Evolutionary conservation across 495 filamentous ascomycete genomes (phyloP).

Genomic region (Thermochaetoides thermophila): DNA sequence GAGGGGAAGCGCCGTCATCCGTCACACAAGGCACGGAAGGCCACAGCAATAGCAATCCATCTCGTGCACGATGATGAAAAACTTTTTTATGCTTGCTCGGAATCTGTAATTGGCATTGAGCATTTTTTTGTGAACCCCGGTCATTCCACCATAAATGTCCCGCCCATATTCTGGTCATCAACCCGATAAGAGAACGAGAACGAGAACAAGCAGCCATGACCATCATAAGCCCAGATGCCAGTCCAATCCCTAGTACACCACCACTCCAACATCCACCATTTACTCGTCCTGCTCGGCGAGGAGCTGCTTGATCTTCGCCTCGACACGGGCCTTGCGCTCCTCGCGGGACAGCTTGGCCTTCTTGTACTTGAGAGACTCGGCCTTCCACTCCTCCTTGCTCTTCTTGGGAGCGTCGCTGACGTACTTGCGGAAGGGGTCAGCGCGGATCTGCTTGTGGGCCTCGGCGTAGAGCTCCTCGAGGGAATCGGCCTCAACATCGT

Average conservation of each 20-base stretch:
- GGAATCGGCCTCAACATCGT: slow-evolving; percentile 89
- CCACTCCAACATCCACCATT: slow-evolving; percentile 9
- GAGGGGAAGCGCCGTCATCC: too few relatives aligned
- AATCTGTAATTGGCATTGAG: slow-evolving; percentile 21
- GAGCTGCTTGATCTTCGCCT: slow-evolving; percentile 75
- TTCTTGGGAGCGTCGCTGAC: slow-evolving; percentile 69
- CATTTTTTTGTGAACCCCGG: slow-evolving; percentile 19
- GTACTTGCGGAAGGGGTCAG: slow-evolving; percentile 92
- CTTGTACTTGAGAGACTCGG: slow-evolving; percentile 81
- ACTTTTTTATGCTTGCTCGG: slow-evolving; percentile 1
- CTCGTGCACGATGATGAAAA: too few relatives aligned
- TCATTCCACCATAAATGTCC: slow-evolving; percentile 13
- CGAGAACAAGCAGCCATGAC: slow-evolving; percentile 18
- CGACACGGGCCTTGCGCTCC: slow-evolving; percentile 62
- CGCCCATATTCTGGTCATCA: slow-evolving; percentile 3
- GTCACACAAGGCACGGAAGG: too few relatives aligned
- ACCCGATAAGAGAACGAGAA: too few relatives aligned
- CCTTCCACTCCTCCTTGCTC: slow-evolving; percentile 94
- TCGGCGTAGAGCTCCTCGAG: slow-evolving; percentile 93
- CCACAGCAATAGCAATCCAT: too few relatives aligned
- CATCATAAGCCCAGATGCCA: slow-evolving; percentile 11
- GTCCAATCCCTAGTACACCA: slow-evolving; percentile 14
- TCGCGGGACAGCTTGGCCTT: slow-evolving; percentile 60
- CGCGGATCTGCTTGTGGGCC: slow-evolving; percentile 93
- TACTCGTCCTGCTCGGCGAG: slow-evolving; percentile 26